Base-by-base conservation (phyloP, 257 asterid species). In the Ehretia macrophylla region DNA sequence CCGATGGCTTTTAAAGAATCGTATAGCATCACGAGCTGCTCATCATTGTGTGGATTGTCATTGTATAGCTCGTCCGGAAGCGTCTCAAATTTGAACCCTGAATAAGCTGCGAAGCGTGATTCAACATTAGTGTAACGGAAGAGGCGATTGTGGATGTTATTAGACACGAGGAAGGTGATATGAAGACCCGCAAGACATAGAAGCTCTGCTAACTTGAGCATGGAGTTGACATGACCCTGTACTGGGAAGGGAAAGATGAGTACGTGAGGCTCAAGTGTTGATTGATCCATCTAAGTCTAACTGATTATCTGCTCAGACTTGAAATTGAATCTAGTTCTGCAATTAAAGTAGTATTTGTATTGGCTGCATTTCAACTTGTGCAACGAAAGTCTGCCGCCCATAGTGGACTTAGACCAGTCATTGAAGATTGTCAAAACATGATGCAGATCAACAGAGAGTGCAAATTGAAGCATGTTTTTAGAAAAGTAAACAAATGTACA, bases 141-240 rank as follows among this genome's bases (percentile, higher is more conserved):
- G 14, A 62, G 60, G 13, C 73, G 67, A 53, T 46, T 51, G 17
- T 32, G 67, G 32, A 64, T 62, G 9, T 69, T 48, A 32, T 52
- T 55, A 9, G 76, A 68, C 22, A 56, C 59, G 4, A 75, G 63
- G 21, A 66, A 75, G 1, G 76, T 65, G 14, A 75, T 60, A 52
- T 66, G 68, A 32, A 75, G 56, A 49, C 63, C 60, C 0, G 53
- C 22, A 23, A 50, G 42, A 37, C 68, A 57, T 11, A 70, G 72
- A 54, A 75, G 73, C 65, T 74, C 76, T 12, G 70, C 80, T 14
- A 74, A 52, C 16, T 62, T 74, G 22, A 74, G 63, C 76, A 74
- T 74, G 11, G 59, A 72, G 44, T 74, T 69, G 4, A 74, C 68
- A 62, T 74, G 76, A 13, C 80, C 67, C 19, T 69, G 76, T 9